These are phyloP conservation scores for Nemania diffusa DNA, from an alignment of 2,329 filamentous ascomycete species.

Conservation along the genomic window DNA sequence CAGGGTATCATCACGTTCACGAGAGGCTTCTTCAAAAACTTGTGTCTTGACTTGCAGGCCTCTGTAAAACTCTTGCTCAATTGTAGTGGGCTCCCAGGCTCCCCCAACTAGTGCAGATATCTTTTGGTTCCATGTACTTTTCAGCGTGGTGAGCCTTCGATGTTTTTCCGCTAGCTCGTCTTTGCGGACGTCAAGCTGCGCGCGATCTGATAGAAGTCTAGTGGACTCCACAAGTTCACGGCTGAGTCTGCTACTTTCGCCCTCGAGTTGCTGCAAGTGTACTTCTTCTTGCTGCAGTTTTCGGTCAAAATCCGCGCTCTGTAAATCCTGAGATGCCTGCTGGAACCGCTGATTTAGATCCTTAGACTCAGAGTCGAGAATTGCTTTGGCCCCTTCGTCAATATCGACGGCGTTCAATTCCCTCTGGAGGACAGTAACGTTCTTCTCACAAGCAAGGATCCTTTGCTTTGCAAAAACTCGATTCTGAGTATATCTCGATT, in stretches of 20 bases:
- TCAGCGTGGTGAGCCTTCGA: constrained; percentile 80
- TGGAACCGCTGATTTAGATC: constrained; percentile 73
- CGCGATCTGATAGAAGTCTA: constrained; percentile 81
- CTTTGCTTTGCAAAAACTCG: constrained; percentile 79
- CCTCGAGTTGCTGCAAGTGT: constrained; percentile 75
- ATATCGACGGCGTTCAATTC: constrained; percentile 78
- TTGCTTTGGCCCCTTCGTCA: constrained; percentile 85
- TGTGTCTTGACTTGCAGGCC: constrained; percentile 67
- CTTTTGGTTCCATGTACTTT: constrained; percentile 76
- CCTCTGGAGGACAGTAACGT: constrained; percentile 71
- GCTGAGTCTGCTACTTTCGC: constrained; percentile 75
- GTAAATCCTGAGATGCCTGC: constrained; percentile 70
- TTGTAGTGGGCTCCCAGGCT: constrained; percentile 74
- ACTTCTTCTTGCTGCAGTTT: constrained; percentile 74
- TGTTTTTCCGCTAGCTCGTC: constrained; percentile 81
- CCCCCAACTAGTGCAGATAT: constrained; percentile 71
- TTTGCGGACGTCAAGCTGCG: constrained; percentile 83
- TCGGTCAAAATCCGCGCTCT: constrained; percentile 73
- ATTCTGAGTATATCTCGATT: constrained; percentile 76
- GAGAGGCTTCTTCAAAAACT: constrained; percentile 71
- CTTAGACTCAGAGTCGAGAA: constrained; percentile 77
- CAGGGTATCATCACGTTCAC: constrained; percentile 74
- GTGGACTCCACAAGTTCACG: constrained; percentile 87
- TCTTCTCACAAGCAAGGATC: constrained; percentile 78
- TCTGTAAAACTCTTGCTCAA: constrained; percentile 77